Evolutionary conservation across 208 protist genomes (phyloP).

Genomic region (Trichomonas vaginalis): DNA sequence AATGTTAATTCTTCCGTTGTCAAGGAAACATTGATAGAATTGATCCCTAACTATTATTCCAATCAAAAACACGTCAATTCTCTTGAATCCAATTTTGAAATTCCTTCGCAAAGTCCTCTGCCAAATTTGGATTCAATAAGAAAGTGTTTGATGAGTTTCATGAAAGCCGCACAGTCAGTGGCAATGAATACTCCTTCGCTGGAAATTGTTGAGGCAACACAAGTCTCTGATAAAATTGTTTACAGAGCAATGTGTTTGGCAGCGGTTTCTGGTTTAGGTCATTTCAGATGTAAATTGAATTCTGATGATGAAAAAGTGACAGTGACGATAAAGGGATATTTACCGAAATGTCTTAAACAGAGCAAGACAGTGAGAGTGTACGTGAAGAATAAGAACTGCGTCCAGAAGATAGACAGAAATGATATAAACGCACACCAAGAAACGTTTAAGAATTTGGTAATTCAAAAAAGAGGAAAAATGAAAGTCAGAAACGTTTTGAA

Average conservation of each 20-base stretch:
- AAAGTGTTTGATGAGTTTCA: background rate
- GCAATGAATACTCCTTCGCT: background rate
- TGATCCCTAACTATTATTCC: background rate
- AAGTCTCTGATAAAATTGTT: background rate
- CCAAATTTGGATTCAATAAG: background rate
- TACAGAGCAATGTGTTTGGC: background rate
- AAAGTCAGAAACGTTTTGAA: background rate
- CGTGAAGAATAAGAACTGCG: background rate
- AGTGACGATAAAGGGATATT: no score
- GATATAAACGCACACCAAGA: background rate
- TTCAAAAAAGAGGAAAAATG: background rate
- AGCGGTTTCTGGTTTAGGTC: background rate
- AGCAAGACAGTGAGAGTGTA: background rate
- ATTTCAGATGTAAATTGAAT: background rate
- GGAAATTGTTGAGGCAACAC: background rate
- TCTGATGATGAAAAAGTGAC: no score
- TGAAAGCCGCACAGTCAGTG: background rate
- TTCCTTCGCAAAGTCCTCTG: background rate
- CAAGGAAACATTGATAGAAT: background rate
- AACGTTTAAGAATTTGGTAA: background rate
- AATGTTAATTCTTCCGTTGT: no score
- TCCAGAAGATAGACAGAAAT: background rate
- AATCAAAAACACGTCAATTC: background rate
- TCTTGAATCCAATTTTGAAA: background rate
- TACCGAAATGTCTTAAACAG: background rate